Evolutionary conservation across 75 land plant species (phyloP).

Genomic region (Picea sitchensis): DNA sequence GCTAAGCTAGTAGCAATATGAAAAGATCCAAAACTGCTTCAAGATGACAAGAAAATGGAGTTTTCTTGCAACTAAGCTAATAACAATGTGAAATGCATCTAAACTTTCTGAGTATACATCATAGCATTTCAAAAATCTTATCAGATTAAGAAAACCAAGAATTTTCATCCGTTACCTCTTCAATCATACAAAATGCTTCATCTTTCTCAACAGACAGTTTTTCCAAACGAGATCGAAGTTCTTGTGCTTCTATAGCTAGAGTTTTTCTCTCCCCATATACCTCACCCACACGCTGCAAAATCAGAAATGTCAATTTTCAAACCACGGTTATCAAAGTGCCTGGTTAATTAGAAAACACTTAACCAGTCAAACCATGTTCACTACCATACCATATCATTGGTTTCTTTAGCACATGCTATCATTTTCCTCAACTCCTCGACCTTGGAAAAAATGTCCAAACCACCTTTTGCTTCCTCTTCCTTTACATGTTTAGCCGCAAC

Average conservation of each 20-base stretch:
- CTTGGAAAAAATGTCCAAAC: conserved; percentile 35
- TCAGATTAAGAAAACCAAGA: background rate
- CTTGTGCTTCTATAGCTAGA: conserved; percentile 80
- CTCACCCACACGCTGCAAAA: conserved; percentile 80
- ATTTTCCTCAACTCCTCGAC: conserved; percentile 60
- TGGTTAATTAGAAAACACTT: background rate
- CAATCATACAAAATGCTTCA: conserved; percentile 48
- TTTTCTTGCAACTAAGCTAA: background rate
- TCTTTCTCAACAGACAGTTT: conserved; percentile 56
- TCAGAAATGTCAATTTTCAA: background rate
- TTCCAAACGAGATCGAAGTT: conserved; percentile 69
- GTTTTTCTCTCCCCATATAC: conserved; percentile 87
- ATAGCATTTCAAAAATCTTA: background rate
- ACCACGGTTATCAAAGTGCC: background rate
- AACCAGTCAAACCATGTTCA: background rate
- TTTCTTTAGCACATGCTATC: conserved; percentile 55
- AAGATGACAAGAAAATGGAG: no score
- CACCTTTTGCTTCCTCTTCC: conserved; percentile 51
- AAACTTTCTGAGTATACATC: background rate
- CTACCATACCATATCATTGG: conserved; percentile 85
- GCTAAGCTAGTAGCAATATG: background rate
- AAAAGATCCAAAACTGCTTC: no score
- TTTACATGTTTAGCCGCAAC: conserved; percentile 53
- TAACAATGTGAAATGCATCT: background rate
- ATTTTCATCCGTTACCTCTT: conserved; percentile 38